A percentile compares a stretch with the other conserved stretches of the same genome.
Conservation (phyloP, 192 early-diverging fungal genomes). For the Fimicolochytrium jonesii region DNA sequence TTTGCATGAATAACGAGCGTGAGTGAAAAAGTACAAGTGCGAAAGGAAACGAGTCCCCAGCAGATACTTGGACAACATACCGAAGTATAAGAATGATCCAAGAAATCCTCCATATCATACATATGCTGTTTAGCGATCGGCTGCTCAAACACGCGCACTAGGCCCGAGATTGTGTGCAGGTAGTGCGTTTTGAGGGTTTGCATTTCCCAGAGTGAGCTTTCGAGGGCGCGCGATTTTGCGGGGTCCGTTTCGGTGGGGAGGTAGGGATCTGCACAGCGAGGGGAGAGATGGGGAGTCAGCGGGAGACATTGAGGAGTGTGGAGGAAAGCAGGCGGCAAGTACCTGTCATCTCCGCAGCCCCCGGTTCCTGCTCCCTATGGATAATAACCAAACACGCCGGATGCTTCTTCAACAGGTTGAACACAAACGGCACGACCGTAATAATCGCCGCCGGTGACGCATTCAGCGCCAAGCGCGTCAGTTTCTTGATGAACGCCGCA, state of each 20-base stretch:
- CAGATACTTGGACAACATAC: constrained; percentile 9
- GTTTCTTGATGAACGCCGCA: constrained; percentile 89
- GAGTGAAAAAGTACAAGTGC: not conserved
- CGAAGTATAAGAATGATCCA: constrained; percentile 73
- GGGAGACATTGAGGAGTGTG: no score
- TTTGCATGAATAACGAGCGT: not conserved
- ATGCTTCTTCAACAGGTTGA: constrained; percentile 89
- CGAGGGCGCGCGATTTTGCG: constrained; percentile 70
- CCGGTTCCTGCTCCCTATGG: constrained; percentile 43
- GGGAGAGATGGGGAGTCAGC: no score
- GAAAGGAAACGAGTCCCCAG: not conserved
- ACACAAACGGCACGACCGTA: constrained; percentile 83
- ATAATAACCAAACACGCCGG: constrained; percentile 86
- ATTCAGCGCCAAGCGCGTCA: constrained; percentile 75
- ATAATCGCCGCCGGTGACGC: constrained; percentile 85
- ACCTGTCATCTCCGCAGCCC: no score
- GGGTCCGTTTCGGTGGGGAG: constrained; percentile 65
- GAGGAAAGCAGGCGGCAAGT: no score
- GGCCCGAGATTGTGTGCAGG: constrained; percentile 74
- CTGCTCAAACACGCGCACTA: constrained; percentile 83
- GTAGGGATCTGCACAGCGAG: constrained; percentile 43
- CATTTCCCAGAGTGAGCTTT: constrained; percentile 93
- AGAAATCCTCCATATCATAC: constrained; percentile 92
- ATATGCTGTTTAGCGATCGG: constrained; percentile 75
- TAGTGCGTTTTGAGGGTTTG: constrained; percentile 83